Evolutionary conservation across 495 filamentous ascomycete genomes (phyloP).

Genomic region (Endocarpon pusillum): DNA sequence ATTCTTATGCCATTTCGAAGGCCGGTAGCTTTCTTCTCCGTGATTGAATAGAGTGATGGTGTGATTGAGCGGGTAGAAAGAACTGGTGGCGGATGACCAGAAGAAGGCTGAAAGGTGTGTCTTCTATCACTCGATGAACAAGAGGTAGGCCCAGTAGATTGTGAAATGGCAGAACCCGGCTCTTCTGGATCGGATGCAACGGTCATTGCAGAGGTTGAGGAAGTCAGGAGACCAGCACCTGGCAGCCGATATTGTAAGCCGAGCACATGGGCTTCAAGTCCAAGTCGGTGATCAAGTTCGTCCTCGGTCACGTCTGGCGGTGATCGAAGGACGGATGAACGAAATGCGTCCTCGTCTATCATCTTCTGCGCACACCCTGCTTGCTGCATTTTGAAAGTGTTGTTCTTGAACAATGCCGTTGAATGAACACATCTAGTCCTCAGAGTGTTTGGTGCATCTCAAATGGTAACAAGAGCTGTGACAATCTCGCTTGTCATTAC

Average conservation of each 20-base stretch:
- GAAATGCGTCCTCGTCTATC: no score
- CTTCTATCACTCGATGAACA: background rate
- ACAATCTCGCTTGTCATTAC: no score
- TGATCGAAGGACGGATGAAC: background rate
- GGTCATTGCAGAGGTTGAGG: background rate
- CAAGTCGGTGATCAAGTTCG: background rate
- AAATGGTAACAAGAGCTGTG: no score
- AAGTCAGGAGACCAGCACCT: background rate
- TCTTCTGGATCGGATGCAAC: background rate
- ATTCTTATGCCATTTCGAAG: background rate
- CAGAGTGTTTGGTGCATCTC: no score
- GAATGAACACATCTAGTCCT: no score
- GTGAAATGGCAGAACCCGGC: background rate
- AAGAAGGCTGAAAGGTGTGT: background rate
- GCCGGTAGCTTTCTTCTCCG: slow-evolving; percentile 1
- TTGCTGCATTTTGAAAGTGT: no score
- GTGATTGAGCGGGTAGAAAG: background rate
- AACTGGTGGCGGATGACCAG: background rate
- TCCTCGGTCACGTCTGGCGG: background rate
- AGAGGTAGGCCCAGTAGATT: background rate
- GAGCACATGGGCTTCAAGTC: background rate
- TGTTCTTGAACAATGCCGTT: no score
- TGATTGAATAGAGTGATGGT: background rate
- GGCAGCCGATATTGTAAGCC: background rate
- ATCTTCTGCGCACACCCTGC: no score